A percentile compares a stretch with the other conserved stretches of the same genome.
phyloP scores from a whole-genome alignment of 371 early-diverging fungal genomes.

The Caulochytrium protostelioides region DNA sequence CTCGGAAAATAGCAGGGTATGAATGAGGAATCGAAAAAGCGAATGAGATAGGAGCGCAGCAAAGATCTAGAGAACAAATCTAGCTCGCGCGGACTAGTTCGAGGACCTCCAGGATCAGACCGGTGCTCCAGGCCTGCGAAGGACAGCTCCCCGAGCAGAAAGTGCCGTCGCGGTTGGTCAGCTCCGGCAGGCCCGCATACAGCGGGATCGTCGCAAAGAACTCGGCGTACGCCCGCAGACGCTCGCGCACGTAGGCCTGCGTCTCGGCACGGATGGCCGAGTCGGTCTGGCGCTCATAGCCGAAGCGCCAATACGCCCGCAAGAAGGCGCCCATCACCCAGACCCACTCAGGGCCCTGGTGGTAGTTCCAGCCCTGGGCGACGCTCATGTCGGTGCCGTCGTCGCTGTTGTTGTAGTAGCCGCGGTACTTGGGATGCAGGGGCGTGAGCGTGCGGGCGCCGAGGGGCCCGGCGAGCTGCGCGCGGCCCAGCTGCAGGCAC shows the following conservation, averaged over 20 bases:
- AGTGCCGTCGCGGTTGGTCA: slow-evolving; percentile 72
- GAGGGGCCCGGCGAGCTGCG: slow-evolving; percentile 58
- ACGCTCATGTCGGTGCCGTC: slow-evolving; percentile 58
- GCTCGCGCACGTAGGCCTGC: no score
- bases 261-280: slow-evolving; percentile 14
- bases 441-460: slow-evolving; percentile 86
- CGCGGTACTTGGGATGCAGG: slow-evolving; percentile 63
- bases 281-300: slow-evolving; percentile 4
- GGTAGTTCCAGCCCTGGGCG: slow-evolving; percentile 90
- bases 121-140: slow-evolving; percentile 88
- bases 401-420: slow-evolving; percentile 73
- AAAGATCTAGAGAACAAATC: no score
- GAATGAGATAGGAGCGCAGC: no score
- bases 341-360: slow-evolving; percentile 93
- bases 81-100: background rate
- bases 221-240: no score
- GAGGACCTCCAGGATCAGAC: slow-evolving; percentile 42
- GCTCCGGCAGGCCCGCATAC: slow-evolving; percentile 81
- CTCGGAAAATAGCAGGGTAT: no score
- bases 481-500: slow-evolving; percentile 40
- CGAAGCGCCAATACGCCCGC: slow-evolving; percentile 56
- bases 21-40: no score
- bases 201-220: slow-evolving; percentile 37
- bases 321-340: slow-evolving; percentile 78
- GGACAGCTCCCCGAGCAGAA: slow-evolving; percentile 63